These are phyloP conservation scores for Yamadazyma scolyti DNA, from an alignment of 805 yeast species.

Conservation along the genomic window DNA sequence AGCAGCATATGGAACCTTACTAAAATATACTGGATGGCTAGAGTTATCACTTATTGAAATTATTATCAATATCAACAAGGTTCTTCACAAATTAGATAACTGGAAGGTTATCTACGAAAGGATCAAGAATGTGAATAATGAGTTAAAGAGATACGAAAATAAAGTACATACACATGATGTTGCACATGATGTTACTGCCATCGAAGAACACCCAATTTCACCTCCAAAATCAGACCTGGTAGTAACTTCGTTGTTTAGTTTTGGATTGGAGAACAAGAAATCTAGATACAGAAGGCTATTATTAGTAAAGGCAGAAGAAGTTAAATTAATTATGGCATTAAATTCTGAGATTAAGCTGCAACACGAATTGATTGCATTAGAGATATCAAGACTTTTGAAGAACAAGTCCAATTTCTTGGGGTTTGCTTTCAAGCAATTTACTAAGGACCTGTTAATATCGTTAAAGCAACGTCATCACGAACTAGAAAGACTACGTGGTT, in stretches of 20 bases:
- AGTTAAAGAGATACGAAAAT: constrained; percentile 25
- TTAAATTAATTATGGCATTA: constrained; percentile 38
- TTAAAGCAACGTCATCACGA: constrained; percentile 7
- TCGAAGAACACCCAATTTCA: neutral
- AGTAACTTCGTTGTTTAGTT: constrained; percentile 26
- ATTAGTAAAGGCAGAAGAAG: constrained; percentile 35
- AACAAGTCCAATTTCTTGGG: constrained; percentile 43
- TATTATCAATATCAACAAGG: constrained; percentile 17
- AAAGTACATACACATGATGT: constrained; percentile 8
- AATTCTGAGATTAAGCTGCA: constrained; percentile 44
- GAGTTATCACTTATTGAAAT: constrained; percentile 22
- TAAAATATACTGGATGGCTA: constrained; percentile 18
- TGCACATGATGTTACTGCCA: neutral
- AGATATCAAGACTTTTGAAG: constrained; percentile 54
- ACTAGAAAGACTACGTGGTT: constrained; percentile 1
- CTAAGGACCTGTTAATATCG: constrained; percentile 6
- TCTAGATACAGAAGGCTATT: constrained; percentile 44
- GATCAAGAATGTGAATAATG: constrained; percentile 25
- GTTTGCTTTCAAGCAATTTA: constrained; percentile 32
- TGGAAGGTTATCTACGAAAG: constrained; percentile 30
- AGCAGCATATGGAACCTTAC: constrained; percentile 11
- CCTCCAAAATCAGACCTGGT: neutral
- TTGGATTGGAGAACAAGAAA: constrained; percentile 50
- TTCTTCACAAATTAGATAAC: constrained; percentile 19
- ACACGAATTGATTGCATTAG: constrained; percentile 65